Base-by-base conservation (phyloP, 441 rosid genomes). In the Adansonia grandidieri region DNA sequence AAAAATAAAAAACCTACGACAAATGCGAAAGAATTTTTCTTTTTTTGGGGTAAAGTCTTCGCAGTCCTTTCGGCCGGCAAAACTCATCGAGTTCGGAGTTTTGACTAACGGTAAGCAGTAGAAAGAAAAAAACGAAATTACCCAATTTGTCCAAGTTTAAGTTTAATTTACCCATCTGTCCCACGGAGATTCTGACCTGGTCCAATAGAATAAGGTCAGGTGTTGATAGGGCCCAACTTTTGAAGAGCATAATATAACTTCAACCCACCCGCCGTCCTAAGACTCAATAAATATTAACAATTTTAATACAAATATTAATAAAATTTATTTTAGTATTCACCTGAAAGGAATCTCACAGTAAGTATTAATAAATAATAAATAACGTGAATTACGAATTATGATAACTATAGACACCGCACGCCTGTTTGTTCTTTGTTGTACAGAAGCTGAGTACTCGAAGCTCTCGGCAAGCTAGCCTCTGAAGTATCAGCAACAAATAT, bases 91-190 rank as follows among this genome's bases (percentile, higher is more conserved):
- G 63, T 60, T 60, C 24, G 65, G 40, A 44, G 53, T 19, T 9
- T 47, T 13, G 17, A 68, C 17, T 4, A 9, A n/a, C 28, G 15
- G 56, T 45, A 9, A 42, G 53, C 2, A 20, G 40, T 20, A 47
- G 56, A 37, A 47, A 45, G 37, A 67, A 67, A 44, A 9, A 22
- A 68, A 0, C 0, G 9, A 11, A 48, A 47, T 68, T 64, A 17
- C 56, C n/a, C 72, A 45, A 20, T 9, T 48, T 47, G 54, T 47
- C 40, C 72, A 68, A 67, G 13, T 45, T 67, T 44, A 9, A 66
- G 13, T 44, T 66, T 0, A 28, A 28, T 22, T 51, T 51, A 11
- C 67, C 44, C 2, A 63, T 20, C 14, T 14, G 44, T 28, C 45
- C 48, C 20, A 15, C 3, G 6, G 5, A 37, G 1, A 40, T 64